Base-by-base conservation (phyloP, 75 land plant genomes). In the Picea glauca region DNA sequence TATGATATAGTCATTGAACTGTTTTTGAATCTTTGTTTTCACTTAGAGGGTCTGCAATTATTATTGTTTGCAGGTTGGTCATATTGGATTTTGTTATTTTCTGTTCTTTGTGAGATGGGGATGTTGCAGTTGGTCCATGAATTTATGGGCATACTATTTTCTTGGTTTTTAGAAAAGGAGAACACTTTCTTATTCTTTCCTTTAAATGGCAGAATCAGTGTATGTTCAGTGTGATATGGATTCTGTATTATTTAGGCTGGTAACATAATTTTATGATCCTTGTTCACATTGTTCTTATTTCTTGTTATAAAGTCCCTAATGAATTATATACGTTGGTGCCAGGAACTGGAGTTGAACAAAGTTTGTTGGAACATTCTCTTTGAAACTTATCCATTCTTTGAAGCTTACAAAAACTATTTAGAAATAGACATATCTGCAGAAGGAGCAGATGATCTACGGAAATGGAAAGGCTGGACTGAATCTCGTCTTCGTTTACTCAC, bases 391-490 rank as follows among this genome's bases (percentile, higher is more conserved):
- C 86, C 91, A 2, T 96, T 96, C 80, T 96, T 96, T 81, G 99
- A 96, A 72, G 85, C 94, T 58, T 96, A 96, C 85, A 93, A 88
- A 74, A 90, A 96, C 77, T 96, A 94, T 79, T 79, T 96, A 79
- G 90, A 92, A 78, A 96, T 92, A 74, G 99, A 96, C 62, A 89
- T 96, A 15, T 72, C 79, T 60, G 93, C 99, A 72, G 91, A 81
- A 76, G 90, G 90, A 84, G 91, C 78, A 76, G 89, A 89, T 88
- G 94, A 94, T 79, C 77, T 94, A 23, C 86, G 92, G 21, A 83
- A 84, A 21, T 96, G 99, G 99, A 91, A 92, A 79, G 99, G 99
- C n/a, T 96, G 99, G 99, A 94, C 89, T 33, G 99, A 94, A 79
- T 96, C 99, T 66, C 91, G 94, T 6, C 92, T 96, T 40, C 88